A percentile compares a stretch with the other conserved stretches of the same genome.
Conservation (phyloP, 73 alveolate genomes). For the Diophrys sp. region DNA sequence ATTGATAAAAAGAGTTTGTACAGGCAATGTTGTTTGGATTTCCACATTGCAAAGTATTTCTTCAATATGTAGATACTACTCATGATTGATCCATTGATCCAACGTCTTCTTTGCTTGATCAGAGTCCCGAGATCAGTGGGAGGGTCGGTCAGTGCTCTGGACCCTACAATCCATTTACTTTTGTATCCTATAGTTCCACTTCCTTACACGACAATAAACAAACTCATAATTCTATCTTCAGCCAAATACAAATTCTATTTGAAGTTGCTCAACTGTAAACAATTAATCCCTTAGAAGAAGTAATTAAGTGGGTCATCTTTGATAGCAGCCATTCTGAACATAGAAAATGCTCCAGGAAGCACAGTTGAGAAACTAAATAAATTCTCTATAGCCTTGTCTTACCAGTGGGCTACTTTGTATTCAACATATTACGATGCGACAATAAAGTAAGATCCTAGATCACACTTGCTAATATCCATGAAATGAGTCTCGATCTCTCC, state of each 20-base stretch:
- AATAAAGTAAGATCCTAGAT: too few species aligned
- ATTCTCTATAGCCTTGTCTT: not conserved
- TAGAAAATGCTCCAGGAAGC: conserved; percentile 1
- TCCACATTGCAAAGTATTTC: conserved; percentile 10
- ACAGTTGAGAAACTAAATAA: not conserved
- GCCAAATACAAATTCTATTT: conserved; percentile 69
- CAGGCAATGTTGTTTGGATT: conserved; percentile 30
- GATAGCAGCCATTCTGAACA: not conserved
- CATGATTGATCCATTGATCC: conserved; percentile 67
- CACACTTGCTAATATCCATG: too few species aligned
- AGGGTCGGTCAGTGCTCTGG: conserved; percentile 58
- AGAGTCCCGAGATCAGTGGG: conserved; percentile 34
- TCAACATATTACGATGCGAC: not conserved
- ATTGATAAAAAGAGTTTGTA: conserved; percentile 16
- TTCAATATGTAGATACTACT: conserved; percentile 37
- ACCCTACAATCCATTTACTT: conserved; percentile 36
- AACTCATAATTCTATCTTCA: conserved; percentile 66
- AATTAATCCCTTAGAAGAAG: not conserved
- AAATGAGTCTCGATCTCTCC: too few species aligned
- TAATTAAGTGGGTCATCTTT: not conserved
- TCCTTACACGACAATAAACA: conserved; percentile 42
- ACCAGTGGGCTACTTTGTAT: not conserved
- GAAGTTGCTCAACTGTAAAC: too few species aligned
- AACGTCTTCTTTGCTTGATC: conserved; percentile 61
- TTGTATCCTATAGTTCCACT: too few species aligned